A percentile compares a stretch with the other conserved stretches of the same genome.
phyloP scores from a whole-genome alignment of 352 stramenopile species.

The Globisporangium orthogonon region DNA sequence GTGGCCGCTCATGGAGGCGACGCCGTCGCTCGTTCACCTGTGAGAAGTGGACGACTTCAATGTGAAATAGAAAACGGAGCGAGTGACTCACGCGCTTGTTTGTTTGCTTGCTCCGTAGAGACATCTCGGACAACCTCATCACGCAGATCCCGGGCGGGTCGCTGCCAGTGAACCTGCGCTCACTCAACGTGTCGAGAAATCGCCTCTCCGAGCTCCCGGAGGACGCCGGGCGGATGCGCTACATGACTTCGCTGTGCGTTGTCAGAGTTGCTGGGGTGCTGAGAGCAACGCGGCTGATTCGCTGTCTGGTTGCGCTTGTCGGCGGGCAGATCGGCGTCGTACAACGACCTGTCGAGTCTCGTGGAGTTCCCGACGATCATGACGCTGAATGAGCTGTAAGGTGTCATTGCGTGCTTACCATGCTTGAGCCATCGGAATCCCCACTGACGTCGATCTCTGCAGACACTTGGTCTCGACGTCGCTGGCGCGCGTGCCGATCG shows the following conservation, averaged over 20 bases:
- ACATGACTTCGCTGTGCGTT: constrained; percentile 9
- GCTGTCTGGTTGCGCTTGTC: neutral
- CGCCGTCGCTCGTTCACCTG: constrained; percentile 9
- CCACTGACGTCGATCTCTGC: no score
- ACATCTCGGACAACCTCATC: constrained; percentile 10
- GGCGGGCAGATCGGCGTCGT: constrained; percentile 8
- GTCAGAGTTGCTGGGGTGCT: neutral
- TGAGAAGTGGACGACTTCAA: constrained; percentile 1
- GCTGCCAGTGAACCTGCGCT: constrained; percentile 5
- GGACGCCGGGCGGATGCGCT: constrained; percentile 11
- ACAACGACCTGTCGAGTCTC: constrained; percentile 7
- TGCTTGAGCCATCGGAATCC: no score
- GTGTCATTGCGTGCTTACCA: neutral
- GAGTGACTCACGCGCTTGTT: neutral
- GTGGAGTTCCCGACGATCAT: constrained; percentile 10
- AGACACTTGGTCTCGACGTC: constrained; percentile 7
- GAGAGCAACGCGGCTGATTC: neutral
- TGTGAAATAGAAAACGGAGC: neutral
- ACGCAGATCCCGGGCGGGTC: constrained; percentile 2
- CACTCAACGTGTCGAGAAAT: constrained; percentile 12
- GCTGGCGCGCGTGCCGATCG: constrained; percentile 4
- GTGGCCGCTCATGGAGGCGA: constrained; percentile 10
- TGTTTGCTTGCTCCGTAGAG: neutral
- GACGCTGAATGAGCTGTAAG: constrained; percentile 10
- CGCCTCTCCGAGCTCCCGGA: constrained; percentile 6